Evolutionary conservation across 768 basidiomycete genomes (phyloP).

Genomic region (Mycena amicta): DNA sequence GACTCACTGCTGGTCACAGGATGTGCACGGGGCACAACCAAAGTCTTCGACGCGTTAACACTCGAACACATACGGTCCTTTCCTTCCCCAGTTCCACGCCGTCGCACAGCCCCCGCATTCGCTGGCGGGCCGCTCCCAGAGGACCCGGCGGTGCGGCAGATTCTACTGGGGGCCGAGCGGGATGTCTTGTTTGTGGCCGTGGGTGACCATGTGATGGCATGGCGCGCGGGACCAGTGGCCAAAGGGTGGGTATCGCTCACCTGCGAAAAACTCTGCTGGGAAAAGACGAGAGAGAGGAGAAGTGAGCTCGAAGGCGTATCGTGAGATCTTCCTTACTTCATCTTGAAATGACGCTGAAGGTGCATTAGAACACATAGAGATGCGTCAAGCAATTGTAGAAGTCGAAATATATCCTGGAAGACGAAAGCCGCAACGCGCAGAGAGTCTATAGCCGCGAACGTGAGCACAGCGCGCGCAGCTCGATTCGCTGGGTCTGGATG

Average conservation of each 20-base stretch:
- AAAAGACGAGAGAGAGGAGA: slow-evolving; percentile 38
- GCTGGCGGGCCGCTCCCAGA: slow-evolving; percentile 25
- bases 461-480: slow-evolving; percentile 62
- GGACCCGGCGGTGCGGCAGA: slow-evolving; percentile 51
- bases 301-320: slow-evolving; percentile 43
- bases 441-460: slow-evolving; percentile 49
- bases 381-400: slow-evolving; percentile 66
- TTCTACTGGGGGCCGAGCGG: slow-evolving; percentile 54
- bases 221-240: slow-evolving; percentile 58
- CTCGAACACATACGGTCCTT: slow-evolving; percentile 61
- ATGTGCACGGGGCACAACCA: slow-evolving; percentile 59
- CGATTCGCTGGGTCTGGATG: slow-evolving; percentile 68
- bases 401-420: slow-evolving; percentile 51
- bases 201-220: slow-evolving; percentile 65
- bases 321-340: slow-evolving; percentile 36
- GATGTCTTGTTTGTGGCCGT: slow-evolving; percentile 61
- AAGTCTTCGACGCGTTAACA: slow-evolving; percentile 68
- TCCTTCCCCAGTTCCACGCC: slow-evolving; percentile 45
- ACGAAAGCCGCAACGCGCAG: slow-evolving; percentile 45
- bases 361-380: slow-evolving; percentile 59
- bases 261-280: slow-evolving; percentile 19
- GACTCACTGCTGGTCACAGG: slow-evolving; percentile 65
- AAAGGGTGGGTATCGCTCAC: slow-evolving; percentile 35
- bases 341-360: neutral
- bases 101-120: slow-evolving; percentile 25